Base-by-base conservation (phyloP, 1,284 basidiomycete genomes). In the Cryptococcus hybrid region DNA sequence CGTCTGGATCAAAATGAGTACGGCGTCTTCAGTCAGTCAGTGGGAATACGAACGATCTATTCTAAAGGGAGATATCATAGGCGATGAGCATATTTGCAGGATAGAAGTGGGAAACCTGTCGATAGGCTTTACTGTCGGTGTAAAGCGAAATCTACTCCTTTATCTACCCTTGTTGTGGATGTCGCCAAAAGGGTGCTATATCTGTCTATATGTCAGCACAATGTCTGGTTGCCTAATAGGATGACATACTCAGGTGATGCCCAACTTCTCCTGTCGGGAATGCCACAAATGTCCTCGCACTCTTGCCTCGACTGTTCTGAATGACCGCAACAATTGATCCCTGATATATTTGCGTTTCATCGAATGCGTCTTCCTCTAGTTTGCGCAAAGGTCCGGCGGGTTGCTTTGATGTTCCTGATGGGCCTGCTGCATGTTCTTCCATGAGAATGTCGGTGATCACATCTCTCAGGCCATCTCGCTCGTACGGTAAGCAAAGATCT, bases 221-320 rank as follows among this genome's bases (percentile, higher is more conserved):
- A 46, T 30, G 39, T 44, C 13, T 35, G 15, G 15, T 47, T 47
- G 44, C 6, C 18, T 42, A 37, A 36, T 47, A 24, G 5, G 38
- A 35, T 8, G 13, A 49, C 68, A 55, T 46, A 72, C 70, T 70
- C 11, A 70, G 59, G 43, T 69, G 54, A 47, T 69, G 60, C 3
- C 67, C 70, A 9, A 73, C 49, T 38, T 63, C 56, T 2, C 70
- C 73, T 1, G 54, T 61, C 2, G 71, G 60, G 47, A 70, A 73
- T 11, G 63, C 60, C 2, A 71, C 35, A 13, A 66, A 3, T 1
- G 51, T 57, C 24, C 58, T 57, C 5, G 60, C 62, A 7, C 63
- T 37, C 38, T 56, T 64, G 7, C 63, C 63, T 37, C 51, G 40
- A 2, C 55, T 45, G 47, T 63, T 60, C 3, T 55, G 51, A 2